Evolutionary conservation across 2,329 filamentous ascomycete species (phyloP), one percentile per base, ranked within the genome.

Genomic region (Colletotrichum lini): DNA sequence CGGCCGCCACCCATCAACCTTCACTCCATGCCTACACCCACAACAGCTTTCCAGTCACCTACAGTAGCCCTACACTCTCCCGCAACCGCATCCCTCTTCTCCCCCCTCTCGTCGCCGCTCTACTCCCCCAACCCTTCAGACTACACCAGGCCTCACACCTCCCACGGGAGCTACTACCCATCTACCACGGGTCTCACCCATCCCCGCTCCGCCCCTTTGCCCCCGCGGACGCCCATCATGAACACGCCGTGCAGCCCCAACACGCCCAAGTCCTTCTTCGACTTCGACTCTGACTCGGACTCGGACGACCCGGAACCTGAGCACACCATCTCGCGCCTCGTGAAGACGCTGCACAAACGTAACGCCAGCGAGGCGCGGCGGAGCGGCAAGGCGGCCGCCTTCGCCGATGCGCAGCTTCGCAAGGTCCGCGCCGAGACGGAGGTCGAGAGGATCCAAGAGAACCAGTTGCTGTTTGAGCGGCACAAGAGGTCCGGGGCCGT

Each of bases 231-330:
- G 5, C 62, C 62, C 9, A 40, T 47, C 7, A 42, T 42, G 21
- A n/a, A 38, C 67, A 47, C 52, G 16, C 47, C 52, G 35, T 23
- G 26, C 50, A 50, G 50, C 15, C 35, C 58, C 13, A 56, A 50
- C 35, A 21, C 42, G 40, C 71, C 60, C 35, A 71, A 73, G 42
- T 73, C 71, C 40, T 73, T 72, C 56, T 74, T 74, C 64, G 67
- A 74, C 60, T 74, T 74, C 26, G 73, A 74, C 57, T 74, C 72
- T 16, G 73, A 74, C 52, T 73, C 72, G 9, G 72, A 73, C 13
- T 67, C 66, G 16, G 73, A 74, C 6, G 63, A 60, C n/a, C 21
- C 69, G 38, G 64, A 61, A 42, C 68, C 63, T 16, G 72, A 71
- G 58, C 63, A 63, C 50, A 49, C 67, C 42, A 72, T 73, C 56